Conservation (phyloP, 163 green algal species). For the Scenedesmus sp. region DNA sequence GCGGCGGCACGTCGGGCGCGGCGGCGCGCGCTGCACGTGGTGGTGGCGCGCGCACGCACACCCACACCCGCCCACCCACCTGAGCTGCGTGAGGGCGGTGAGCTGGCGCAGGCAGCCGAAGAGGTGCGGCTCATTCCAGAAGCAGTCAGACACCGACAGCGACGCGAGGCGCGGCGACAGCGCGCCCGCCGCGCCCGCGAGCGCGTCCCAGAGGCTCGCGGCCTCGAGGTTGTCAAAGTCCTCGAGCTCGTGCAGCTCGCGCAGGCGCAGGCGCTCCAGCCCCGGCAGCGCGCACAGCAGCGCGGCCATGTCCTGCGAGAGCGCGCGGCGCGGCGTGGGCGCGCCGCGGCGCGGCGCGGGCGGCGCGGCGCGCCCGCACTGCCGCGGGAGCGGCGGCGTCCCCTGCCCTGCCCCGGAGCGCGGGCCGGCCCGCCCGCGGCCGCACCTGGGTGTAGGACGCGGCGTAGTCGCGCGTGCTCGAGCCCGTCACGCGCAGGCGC, state of each 20-base stretch:
- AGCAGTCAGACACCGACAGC: conserved; percentile 26
- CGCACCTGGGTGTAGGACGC: conserved; percentile 14
- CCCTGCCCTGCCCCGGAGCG: not conserved
- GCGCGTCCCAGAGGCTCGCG: conserved; percentile 25
- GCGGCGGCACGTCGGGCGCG: not conserved
- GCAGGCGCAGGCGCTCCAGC: not conserved
- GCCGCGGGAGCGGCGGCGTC: not conserved
- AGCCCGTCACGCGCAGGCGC: conserved; percentile 10
- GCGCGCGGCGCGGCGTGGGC: no score
- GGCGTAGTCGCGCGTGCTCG: conserved; percentile 35
- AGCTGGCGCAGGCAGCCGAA: conserved; percentile 30
- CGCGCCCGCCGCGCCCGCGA: not conserved
- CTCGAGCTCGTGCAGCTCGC: conserved; percentile 38
- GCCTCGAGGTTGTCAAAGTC: conserved; percentile 25
- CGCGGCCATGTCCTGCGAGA: conserved; percentile 23
- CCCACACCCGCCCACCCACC: conserved; percentile 1
- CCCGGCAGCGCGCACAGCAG: conserved; percentile 5
- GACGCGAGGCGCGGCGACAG: not conserved
- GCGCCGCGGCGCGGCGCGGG: no score
- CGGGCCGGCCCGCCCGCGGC: no score
- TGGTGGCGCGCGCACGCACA: no score
- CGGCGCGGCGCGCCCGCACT: no score
- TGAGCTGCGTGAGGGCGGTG: conserved; percentile 27
- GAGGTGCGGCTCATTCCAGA: conserved; percentile 32
- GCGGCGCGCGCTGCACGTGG: not conserved